These are phyloP conservation scores for Didymella exigua DNA, from an alignment of 2,329 filamentous ascomycete species.

Conservation along the genomic window DNA sequence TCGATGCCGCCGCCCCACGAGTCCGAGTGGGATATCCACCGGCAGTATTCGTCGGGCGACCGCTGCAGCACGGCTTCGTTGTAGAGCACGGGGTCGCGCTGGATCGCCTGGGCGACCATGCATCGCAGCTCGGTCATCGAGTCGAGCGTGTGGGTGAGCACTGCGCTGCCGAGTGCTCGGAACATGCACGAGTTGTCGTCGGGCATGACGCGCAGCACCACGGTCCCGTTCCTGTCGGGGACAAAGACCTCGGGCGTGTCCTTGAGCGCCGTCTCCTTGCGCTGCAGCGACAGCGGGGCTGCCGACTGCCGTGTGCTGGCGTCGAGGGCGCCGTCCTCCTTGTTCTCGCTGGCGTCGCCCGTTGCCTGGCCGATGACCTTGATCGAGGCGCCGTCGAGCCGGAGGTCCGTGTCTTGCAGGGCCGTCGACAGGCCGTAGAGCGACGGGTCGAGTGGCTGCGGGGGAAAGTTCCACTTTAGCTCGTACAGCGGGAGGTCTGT, in stretches of 20 bases:
- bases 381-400: slow-evolving; percentile 71
- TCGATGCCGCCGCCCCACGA: slow-evolving; percentile 94
- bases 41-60: slow-evolving; percentile 74
- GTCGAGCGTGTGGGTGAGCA: slow-evolving; percentile 68
- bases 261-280: slow-evolving; percentile 54
- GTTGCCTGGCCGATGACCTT: slow-evolving; percentile 62
- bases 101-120: slow-evolving; percentile 79
- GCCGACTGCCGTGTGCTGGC: slow-evolving; percentile 23
- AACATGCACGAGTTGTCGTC: slow-evolving; percentile 97
- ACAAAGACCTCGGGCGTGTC: slow-evolving; percentile 68
- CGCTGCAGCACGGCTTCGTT: slow-evolving; percentile 76
- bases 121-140: slow-evolving; percentile 74
- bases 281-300: slow-evolving; percentile 49
- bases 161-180: slow-evolving; percentile 80
- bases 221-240: slow-evolving; percentile 60
- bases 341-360: slow-evolving; percentile 35
- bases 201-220: slow-evolving; percentile 89
- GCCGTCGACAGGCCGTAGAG: slow-evolving; percentile 56
- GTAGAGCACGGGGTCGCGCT: slow-evolving; percentile 73
- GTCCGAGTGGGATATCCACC: slow-evolving; percentile 78
- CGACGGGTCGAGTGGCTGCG: slow-evolving; percentile 69
- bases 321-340: slow-evolving; percentile 18
- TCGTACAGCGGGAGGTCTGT: slow-evolving; percentile 71
- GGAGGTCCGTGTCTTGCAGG: slow-evolving; percentile 63
- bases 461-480: slow-evolving; percentile 85